These are phyloP conservation scores for Kodamaea nitidulidarum DNA, from an alignment of 805 yeast species.

Conservation along the genomic window DNA sequence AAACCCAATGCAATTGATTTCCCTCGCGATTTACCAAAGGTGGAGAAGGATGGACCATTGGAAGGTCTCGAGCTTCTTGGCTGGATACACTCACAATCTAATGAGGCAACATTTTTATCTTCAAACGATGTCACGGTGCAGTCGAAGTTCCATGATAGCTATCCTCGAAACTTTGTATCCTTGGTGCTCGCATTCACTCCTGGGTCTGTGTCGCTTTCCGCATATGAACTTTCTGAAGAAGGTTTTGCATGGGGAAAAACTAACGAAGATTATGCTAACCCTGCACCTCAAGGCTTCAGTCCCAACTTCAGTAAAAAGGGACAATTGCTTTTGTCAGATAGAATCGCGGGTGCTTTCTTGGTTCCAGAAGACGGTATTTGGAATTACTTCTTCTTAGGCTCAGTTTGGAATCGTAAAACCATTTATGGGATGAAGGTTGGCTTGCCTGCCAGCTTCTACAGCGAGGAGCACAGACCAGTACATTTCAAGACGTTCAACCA, in stretches of 20 bases:
- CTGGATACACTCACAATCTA: conserved; percentile 88
- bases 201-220: conserved; percentile 77
- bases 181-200: conserved; percentile 70
- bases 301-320: conserved; percentile 54
- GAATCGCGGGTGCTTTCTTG: conserved; percentile 74
- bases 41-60: conserved; percentile 25
- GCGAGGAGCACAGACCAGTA: conserved; percentile 81
- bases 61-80: conserved; percentile 73
- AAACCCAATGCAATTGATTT: conserved; percentile 61
- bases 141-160: conserved; percentile 37
- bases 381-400: conserved; percentile 89
- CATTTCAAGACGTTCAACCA: conserved; percentile 78
- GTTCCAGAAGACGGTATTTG: conserved; percentile 83
- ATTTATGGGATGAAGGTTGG: conserved; percentile 66
- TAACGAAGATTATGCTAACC: conserved; percentile 53
- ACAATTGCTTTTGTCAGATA: conserved; percentile 71
- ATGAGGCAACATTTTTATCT: conserved; percentile 58
- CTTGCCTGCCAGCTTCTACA: conserved; percentile 76
- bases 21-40: conserved; percentile 43
- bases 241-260: conserved; percentile 78
- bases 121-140: conserved; percentile 70
- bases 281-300: conserved; percentile 64
- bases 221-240: conserved; percentile 53
- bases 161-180: conserved; percentile 42
- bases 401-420: conserved; percentile 67